phyloP scores from a whole-genome alignment of 192 early-diverging fungal species.

The Mortierella antarctica region DNA sequence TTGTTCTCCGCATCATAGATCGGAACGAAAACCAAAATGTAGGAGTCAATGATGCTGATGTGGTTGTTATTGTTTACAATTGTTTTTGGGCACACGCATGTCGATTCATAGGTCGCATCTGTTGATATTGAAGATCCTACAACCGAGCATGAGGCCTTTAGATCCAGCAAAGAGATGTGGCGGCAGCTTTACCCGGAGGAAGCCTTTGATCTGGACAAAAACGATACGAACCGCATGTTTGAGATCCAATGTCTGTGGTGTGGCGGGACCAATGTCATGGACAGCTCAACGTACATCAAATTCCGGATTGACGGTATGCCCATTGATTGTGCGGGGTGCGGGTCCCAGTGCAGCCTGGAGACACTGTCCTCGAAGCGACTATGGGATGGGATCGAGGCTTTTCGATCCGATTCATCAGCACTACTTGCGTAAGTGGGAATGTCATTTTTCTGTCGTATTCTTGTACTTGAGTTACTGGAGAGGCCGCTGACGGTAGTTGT shows the following conservation, averaged over 20 bases:
- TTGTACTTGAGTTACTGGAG: neutral
- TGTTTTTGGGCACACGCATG: neutral
- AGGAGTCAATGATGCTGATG: too few relatives aligned
- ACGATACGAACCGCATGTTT: constrained; percentile 39
- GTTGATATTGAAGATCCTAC: constrained; percentile 51
- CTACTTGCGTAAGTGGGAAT: constrained; percentile 33
- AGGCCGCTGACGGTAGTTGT: neutral
- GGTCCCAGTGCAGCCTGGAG: constrained; percentile 50
- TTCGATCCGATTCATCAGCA: constrained; percentile 20
- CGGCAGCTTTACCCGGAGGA: constrained; percentile 41
- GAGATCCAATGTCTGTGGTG: constrained; percentile 49
- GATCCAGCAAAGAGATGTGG: constrained; percentile 43
- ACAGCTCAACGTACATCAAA: constrained; percentile 51
- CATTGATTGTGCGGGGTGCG: constrained; percentile 50
- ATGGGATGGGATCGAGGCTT: constrained; percentile 51
- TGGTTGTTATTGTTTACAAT: neutral
- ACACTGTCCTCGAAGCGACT: constrained; percentile 49
- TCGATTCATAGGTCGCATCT: constrained; percentile 39
- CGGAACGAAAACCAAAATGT: neutral
- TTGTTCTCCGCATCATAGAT: neutral
- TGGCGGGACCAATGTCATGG: constrained; percentile 46
- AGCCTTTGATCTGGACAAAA: constrained; percentile 41
- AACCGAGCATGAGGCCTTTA: constrained; percentile 49
- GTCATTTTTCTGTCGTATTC: neutral
- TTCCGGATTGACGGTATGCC: constrained; percentile 49